Evolutionary conservation across 345 rosid species (phyloP), one percentile per base, ranked within the genome.

Genomic region (Adansonia digitata): DNA sequence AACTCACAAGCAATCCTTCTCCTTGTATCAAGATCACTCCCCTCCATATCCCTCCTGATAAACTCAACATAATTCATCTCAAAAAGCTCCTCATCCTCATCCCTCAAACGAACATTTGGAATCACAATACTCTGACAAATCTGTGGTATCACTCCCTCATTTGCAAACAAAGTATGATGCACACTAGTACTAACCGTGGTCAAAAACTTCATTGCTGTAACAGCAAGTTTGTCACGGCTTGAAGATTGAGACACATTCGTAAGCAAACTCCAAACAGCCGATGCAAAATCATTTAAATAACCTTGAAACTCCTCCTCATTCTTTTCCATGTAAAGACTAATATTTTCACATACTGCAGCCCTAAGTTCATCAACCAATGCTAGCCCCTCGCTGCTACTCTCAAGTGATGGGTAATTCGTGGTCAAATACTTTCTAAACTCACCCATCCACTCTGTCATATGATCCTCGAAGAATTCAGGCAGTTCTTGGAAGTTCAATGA

Each of bases 21-120:
- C 80, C 95, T 89, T 5, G 99, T 96, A 39, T 96, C 99, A 79
- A 90, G 84, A 83, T 96, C 99, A 76, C 99, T 96, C 51, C 99
- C 98, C 77, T 96, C 99, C 99, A 96, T 96, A 77, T 96, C 99
- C 79, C 99, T 91, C 82, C 98, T 88, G 72, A 96, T 90, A 74
- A 93, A 96, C 88, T 96, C 99, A 11, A 96, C 82, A 62, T 85
- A 96, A 74, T 96, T 96, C 97, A 92, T 96, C 81, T 93, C 99
- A 72, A 96, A 96, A 14, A 96, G 91, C 71, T 96, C 99, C 78
- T 92, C 99, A 74, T 96, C 99, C 69, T 96, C 99, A 15, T 86
- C 98, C 83, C 94, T 96, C 84, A 90, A 81, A 67, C 90, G 83
- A 75, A 96, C 98, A 85, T 96, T 96, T 2, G 97, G 98, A 76